Evolutionary conservation across 768 basidiomycete genomes (phyloP).

Genomic region (Candolleomyces aberdarensis): DNA sequence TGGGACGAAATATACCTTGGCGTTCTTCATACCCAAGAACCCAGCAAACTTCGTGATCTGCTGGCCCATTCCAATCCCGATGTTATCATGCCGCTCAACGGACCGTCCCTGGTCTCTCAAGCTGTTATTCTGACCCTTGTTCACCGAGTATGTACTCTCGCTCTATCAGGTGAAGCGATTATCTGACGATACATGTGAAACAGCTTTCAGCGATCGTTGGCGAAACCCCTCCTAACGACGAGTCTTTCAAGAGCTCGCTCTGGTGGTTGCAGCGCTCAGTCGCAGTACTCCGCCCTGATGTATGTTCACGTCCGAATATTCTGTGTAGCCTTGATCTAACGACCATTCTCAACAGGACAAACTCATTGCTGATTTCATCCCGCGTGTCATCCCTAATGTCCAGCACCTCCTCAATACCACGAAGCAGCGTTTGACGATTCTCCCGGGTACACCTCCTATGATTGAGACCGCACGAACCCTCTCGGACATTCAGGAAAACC

Average conservation of each 20-base stretch:
- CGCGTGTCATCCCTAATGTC: conserved; percentile 77
- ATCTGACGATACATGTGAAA: background rate
- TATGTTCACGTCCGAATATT: conserved; percentile 25
- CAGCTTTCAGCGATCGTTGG: conserved; percentile 74
- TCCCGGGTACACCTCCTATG: conserved; percentile 64
- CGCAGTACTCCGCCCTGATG: conserved; percentile 68
- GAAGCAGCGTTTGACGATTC: conserved; percentile 74
- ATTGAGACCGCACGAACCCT: conserved; percentile 69
- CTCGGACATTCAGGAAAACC: conserved; percentile 71
- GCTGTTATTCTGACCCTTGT: conserved; percentile 82
- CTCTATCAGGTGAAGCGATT: background rate
- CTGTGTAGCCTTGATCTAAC: background rate
- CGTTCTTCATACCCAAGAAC: conserved; percentile 73
- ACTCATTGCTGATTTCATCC: conserved; percentile 77
- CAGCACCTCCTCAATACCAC: conserved; percentile 74
- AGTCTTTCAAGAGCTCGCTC: conserved; percentile 74
- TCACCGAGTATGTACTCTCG: conserved; percentile 58
- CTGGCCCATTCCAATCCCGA: conserved; percentile 75
- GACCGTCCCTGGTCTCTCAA: conserved; percentile 69
- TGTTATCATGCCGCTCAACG: conserved; percentile 73
- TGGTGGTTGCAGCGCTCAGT: conserved; percentile 87
- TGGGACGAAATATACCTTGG: conserved; percentile 85
- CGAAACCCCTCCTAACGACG: conserved; percentile 74
- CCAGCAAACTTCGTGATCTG: conserved; percentile 69
- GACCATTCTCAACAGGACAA: conserved; percentile 51